Conservation (phyloP, 1,284 basidiomycete species). For the Cronartium quercuum region DNA sequence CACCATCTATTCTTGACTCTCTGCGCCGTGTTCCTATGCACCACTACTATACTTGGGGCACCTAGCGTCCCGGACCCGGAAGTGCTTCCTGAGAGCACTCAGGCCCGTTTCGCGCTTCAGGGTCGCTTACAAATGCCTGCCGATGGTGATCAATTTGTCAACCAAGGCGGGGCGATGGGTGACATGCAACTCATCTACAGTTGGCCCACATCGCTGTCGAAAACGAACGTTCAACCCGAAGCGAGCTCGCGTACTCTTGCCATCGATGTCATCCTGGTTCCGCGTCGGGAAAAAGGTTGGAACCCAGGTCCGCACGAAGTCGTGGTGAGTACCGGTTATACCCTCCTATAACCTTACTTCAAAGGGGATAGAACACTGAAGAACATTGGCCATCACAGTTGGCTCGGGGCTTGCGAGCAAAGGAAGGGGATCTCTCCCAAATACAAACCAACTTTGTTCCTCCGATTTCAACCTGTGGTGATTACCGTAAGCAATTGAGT, state of each 20-base stretch:
- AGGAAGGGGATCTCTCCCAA: constrained; percentile 1
- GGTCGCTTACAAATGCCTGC: constrained; percentile 10
- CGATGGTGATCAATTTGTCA: constrained; percentile 20
- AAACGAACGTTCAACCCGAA: neutral
- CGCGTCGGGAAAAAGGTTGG: constrained; percentile 19
- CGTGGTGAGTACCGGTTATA: constrained; percentile 19
- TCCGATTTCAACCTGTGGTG: constrained; percentile 23
- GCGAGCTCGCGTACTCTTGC: neutral
- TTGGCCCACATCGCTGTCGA: constrained; percentile 1
- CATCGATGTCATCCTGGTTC: constrained; percentile 21
- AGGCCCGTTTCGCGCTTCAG: neutral
- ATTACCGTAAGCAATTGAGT: constrained; percentile 25
- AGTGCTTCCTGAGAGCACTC: neutral
- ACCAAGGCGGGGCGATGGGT: constrained; percentile 32
- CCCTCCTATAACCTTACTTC: no score
- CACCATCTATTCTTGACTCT: neutral
- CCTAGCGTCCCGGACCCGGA: neutral
- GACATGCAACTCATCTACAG: constrained; percentile 23
- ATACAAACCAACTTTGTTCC: constrained; percentile 30
- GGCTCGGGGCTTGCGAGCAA: constrained; percentile 13
- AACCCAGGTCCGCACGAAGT: constrained; percentile 13
- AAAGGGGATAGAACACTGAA: neutral
- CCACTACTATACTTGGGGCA: neutral
- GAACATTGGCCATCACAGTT: neutral
- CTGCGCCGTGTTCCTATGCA: neutral